phyloP scores from a whole-genome alignment of 768 basidiomycete species.

The Amanita pseudoporphyria region DNA sequence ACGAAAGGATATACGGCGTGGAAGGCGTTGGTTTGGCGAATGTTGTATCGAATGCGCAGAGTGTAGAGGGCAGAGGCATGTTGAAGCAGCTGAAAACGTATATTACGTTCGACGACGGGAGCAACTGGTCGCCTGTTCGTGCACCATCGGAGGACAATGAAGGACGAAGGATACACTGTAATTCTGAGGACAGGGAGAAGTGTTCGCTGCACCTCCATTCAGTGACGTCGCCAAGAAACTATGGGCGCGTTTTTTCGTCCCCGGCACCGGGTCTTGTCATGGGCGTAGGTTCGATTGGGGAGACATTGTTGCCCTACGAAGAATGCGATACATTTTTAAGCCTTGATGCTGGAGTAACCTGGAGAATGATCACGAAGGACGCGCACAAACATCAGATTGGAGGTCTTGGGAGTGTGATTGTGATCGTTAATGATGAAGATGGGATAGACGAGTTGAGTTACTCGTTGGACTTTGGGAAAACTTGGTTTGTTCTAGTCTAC shows the following conservation, averaged over 20 bases:
- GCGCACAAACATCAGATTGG: conserved; percentile 97
- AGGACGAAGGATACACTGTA: conserved; percentile 55
- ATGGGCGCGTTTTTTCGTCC: conserved; percentile 89
- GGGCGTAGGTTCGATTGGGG: conserved; percentile 90
- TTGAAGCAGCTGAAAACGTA: conserved; percentile 66
- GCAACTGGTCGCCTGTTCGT: conserved; percentile 65
- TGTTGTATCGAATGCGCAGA: conserved; percentile 72
- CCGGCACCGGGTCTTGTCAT: conserved; percentile 92
- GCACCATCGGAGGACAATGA: conserved; percentile 49
- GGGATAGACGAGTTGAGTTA: conserved; percentile 59
- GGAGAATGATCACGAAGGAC: conserved; percentile 65
- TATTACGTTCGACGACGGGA: conserved; percentile 85
- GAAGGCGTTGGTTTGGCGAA: conserved; percentile 92
- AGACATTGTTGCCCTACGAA: conserved; percentile 57
- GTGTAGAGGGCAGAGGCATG: conserved; percentile 64
- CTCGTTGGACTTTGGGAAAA: conserved; percentile 72
- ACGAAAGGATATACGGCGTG: conserved; percentile 76
- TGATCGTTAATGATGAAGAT: conserved; percentile 83
- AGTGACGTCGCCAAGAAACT: conserved; percentile 88
- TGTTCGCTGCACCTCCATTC: conserved; percentile 92
- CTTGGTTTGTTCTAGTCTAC: conserved; percentile 49
- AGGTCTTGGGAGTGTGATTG: conserved; percentile 72
- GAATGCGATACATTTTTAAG: conserved; percentile 93
- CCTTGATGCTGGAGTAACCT: conserved; percentile 79
- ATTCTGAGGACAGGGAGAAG: conserved; percentile 38